Evolutionary conservation across 805 yeast species (phyloP).

Genomic region (Sungouiella blattae): DNA sequence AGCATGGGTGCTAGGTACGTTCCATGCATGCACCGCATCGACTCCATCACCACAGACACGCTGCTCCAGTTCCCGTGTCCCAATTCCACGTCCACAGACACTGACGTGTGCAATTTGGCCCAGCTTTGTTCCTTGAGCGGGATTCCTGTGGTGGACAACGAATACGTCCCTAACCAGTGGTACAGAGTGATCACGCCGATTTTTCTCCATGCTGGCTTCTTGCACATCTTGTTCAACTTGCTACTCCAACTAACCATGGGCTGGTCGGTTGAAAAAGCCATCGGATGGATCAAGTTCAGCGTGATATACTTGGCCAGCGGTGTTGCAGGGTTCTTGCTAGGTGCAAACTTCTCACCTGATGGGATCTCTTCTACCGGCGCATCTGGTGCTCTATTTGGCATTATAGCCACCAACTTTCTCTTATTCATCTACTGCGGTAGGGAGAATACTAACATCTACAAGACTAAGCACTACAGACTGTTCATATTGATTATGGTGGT

Average conservation of each 20-base stretch:
- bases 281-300: slow-evolving; percentile 54
- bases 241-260: slow-evolving; percentile 62
- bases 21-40: slow-evolving; percentile 62
- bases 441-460: slow-evolving; percentile 43
- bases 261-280: slow-evolving; percentile 49
- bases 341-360: slow-evolving; percentile 64
- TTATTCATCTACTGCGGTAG: slow-evolving; percentile 52
- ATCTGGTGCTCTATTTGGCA: slow-evolving; percentile 67
- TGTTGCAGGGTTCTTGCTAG: slow-evolving; percentile 62
- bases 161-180: slow-evolving; percentile 57
- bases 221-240: slow-evolving; percentile 64
- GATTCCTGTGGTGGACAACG: slow-evolving; percentile 28
- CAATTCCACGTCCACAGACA: slow-evolving; percentile 52
- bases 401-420: slow-evolving; percentile 59
- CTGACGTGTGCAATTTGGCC: slow-evolving; percentile 54
- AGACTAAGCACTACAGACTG: slow-evolving; percentile 44
- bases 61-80: slow-evolving; percentile 60
- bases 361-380: slow-evolving; percentile 71
- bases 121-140: slow-evolving; percentile 64
- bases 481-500: slow-evolving; percentile 46
- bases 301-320: slow-evolving; percentile 60
- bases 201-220: slow-evolving; percentile 69
- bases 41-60: slow-evolving; percentile 46
- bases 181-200: slow-evolving; percentile 68
- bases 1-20: slow-evolving; percentile 68